Evolutionary conservation across 2,329 filamentous ascomycete species (phyloP).

Genomic region (Colletotrichum chlorophyti): DNA sequence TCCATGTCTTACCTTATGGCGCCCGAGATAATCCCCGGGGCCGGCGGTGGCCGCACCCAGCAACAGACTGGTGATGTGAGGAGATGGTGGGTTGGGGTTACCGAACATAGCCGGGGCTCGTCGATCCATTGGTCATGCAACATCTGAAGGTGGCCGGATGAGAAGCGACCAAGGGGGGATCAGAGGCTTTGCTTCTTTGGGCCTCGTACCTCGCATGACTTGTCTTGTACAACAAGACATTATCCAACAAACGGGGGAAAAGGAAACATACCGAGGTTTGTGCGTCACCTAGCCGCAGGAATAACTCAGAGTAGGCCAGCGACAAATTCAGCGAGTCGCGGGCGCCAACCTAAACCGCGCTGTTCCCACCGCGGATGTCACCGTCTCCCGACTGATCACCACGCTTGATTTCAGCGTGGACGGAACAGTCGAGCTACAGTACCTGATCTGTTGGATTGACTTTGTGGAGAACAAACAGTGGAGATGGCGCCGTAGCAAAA

Average conservation of each 20-base stretch:
- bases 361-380: conserved; percentile 21
- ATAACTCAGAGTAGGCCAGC: background rate
- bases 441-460: conserved; percentile 12
- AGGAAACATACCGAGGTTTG: background rate
- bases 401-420: background rate
- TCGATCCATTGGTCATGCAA: conserved; percentile 6
- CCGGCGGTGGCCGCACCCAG: too few species aligned
- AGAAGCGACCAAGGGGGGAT: too few species aligned
- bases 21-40: background rate
- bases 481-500: too few species aligned
- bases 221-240: background rate
- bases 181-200: background rate
- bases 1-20: conserved; percentile 4
- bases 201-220: background rate
- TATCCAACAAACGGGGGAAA: too few species aligned
- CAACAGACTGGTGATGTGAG: too few species aligned
- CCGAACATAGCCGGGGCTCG: conserved; percentile 20
- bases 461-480: conserved; percentile 23
- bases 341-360: conserved; percentile 1
- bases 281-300: background rate
- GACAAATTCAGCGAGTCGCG: conserved; percentile 22
- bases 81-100: background rate
- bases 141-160: too few species aligned
- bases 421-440: conserved; percentile 4
- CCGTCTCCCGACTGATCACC: conserved; percentile 21